Evolutionary conservation across 371 early-diverging fungal genomes (phyloP).

Genomic region (Mortierella sp.): DNA sequence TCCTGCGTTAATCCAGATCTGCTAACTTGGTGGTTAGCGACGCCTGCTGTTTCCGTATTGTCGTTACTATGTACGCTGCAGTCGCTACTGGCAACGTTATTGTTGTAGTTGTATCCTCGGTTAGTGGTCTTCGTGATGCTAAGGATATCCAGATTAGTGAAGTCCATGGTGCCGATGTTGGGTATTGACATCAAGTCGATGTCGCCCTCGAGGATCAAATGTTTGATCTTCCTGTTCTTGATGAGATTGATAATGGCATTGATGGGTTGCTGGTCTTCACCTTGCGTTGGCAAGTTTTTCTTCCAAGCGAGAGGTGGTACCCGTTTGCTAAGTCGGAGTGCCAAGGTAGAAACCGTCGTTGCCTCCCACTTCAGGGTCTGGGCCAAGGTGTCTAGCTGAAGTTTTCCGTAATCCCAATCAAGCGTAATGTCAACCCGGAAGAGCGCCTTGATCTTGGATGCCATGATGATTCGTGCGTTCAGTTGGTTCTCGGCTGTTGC

Average conservation of each 20-base stretch:
- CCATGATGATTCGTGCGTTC: slow-evolving; percentile 12
- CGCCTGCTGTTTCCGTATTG: neutral
- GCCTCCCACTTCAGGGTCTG: slow-evolving; percentile 11
- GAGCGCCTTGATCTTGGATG: slow-evolving; percentile 25
- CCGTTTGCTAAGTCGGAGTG: slow-evolving; percentile 17
- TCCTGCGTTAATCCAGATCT: slow-evolving; percentile 13
- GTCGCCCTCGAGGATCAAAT: slow-evolving; percentile 38
- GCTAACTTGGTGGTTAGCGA: neutral
- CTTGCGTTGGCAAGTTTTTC: slow-evolving; percentile 1
- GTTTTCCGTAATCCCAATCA: slow-evolving; percentile 27
- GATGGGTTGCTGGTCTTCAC: slow-evolving; percentile 29
- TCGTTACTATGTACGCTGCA: slow-evolving; percentile 6
- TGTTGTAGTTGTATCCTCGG: slow-evolving; percentile 6
- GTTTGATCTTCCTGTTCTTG: slow-evolving; percentile 27
- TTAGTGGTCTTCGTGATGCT: slow-evolving; percentile 37
- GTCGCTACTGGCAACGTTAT: neutral
- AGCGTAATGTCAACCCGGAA: slow-evolving; percentile 33
- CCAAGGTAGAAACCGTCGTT: slow-evolving; percentile 14
- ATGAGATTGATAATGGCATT: slow-evolving; percentile 27
- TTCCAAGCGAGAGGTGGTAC: slow-evolving; percentile 26
- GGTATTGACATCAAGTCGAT: slow-evolving; percentile 36
- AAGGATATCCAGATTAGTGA: slow-evolving; percentile 39
- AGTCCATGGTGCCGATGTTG: slow-evolving; percentile 39
- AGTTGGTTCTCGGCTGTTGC: slow-evolving; percentile 16
- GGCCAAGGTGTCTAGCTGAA: slow-evolving; percentile 11